phyloP scores from a whole-genome alignment of 2,329 filamentous ascomycete species.

The Ploettnerulaceae sp. region DNA sequence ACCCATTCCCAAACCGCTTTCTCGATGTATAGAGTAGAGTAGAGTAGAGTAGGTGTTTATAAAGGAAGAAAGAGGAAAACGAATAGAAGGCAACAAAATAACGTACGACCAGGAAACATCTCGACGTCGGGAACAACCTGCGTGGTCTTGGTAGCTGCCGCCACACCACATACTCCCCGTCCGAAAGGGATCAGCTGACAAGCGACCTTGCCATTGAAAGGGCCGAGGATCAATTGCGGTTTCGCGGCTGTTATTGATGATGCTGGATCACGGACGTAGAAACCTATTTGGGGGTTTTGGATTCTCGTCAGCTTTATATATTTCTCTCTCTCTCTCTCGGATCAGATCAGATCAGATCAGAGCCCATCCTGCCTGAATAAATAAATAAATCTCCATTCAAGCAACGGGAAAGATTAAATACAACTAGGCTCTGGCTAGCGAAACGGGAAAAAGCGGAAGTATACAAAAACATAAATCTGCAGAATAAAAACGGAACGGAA shows the following conservation, averaged over 20 bases:
- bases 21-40: neutral
- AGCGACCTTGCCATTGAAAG: conserved; percentile 75
- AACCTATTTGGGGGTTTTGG: conserved; percentile 47
- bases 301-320: neutral
- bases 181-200: conserved; percentile 74
- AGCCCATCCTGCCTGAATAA: no score
- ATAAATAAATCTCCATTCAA: no score
- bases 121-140: conserved; percentile 69
- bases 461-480: no score
- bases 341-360: neutral
- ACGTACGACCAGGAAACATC: conserved; percentile 61
- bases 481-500: neutral
- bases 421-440: no score
- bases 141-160: conserved; percentile 55
- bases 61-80: neutral
- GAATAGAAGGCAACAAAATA: neutral
- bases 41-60: neutral
- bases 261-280: conserved; percentile 61
- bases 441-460: no score
- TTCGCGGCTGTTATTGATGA: conserved; percentile 6
- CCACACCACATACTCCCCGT: conserved; percentile 69
- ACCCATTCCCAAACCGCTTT: neutral
- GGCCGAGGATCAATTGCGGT: conserved; percentile 64
- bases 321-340: neutral
- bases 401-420: no score